phyloP scores from a whole-genome alignment of 768 basidiomycete genomes.

The Termitomyces eurrhizus region DNA sequence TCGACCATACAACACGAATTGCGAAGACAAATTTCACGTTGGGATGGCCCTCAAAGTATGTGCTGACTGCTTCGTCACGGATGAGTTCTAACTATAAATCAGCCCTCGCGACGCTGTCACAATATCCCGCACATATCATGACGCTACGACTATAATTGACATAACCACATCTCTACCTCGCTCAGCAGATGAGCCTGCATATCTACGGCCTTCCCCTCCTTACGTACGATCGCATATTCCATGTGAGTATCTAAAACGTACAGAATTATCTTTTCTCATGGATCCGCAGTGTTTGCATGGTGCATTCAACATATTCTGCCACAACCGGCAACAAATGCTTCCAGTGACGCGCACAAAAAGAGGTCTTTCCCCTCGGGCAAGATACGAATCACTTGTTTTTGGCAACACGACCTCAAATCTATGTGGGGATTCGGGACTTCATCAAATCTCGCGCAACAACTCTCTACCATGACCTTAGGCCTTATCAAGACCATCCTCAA shows the following conservation, averaged over 20 bases:
- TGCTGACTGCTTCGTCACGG: slow-evolving; percentile 14
- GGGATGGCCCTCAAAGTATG: slow-evolving; percentile 97
- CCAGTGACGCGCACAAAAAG: slow-evolving; percentile 28
- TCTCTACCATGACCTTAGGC: slow-evolving; percentile 82
- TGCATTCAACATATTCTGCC: slow-evolving; percentile 72
- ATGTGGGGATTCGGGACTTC: slow-evolving; percentile 77
- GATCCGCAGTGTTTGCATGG: slow-evolving; percentile 77
- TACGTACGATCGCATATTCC: slow-evolving; percentile 86
- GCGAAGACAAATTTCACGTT: slow-evolving; percentile 87
- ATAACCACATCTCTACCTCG: slow-evolving; percentile 93
- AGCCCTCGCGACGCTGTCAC: slow-evolving; percentile 94
- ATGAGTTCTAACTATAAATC: slow-evolving; percentile 9
- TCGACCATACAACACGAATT: slow-evolving; percentile 83
- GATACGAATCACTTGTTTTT: slow-evolving; percentile 85
- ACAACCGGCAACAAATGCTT: slow-evolving; percentile 24
- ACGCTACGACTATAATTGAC: slow-evolving; percentile 80
- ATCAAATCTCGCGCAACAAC: slow-evolving; percentile 66
- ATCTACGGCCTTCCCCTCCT: slow-evolving; percentile 87
- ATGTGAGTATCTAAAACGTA: slow-evolving; percentile 32
- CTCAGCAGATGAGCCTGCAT: slow-evolving; percentile 86
- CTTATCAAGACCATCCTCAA: slow-evolving; percentile 78
- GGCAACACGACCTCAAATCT: slow-evolving; percentile 90
- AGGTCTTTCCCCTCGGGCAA: slow-evolving; percentile 32
- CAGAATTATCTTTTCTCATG: slow-evolving; percentile 3
- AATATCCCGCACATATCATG: slow-evolving; percentile 82